Conservation (phyloP, 2,329 filamentous ascomycete genomes). For the Fusarium tupiense region DNA sequence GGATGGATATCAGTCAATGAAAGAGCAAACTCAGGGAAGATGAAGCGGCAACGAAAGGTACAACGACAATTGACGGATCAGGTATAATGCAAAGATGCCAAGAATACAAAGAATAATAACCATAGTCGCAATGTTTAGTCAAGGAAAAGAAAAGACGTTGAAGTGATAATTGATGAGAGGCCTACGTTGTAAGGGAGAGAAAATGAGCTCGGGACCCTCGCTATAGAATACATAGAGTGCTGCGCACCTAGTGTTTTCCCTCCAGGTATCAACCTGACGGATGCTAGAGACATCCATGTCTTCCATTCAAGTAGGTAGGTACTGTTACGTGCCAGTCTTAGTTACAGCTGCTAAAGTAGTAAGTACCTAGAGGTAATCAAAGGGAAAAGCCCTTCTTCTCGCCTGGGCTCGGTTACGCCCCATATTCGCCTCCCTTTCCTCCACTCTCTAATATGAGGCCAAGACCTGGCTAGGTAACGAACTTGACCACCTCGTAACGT, state of each 20-base stretch:
- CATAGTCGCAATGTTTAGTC: constrained; percentile 26
- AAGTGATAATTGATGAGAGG: not conserved
- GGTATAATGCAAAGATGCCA: constrained; percentile 28
- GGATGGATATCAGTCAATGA: not conserved
- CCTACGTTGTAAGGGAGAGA: constrained; percentile 26
- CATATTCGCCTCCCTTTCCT: constrained; percentile 26
- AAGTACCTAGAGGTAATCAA: constrained; percentile 9
- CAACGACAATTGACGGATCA: constrained; percentile 31
- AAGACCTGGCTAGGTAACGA: constrained; percentile 12
- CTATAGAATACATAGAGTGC: not conserved
- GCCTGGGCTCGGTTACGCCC: constrained; percentile 11
- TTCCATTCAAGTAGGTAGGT: not conserved
- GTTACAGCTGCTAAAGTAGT: not conserved
- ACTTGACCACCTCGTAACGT: not conserved
- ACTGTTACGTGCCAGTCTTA: not conserved
- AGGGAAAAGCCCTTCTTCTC: constrained; percentile 1
- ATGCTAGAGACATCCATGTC: not conserved
- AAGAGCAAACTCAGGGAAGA: constrained; percentile 18
- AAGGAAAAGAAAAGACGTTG: constrained; percentile 5
- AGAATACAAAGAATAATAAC: constrained; percentile 34
- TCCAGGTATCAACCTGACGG: not conserved
- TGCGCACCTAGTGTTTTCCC: not conserved
- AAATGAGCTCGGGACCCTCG: constrained; percentile 24
- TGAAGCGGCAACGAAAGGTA: constrained; percentile 26
- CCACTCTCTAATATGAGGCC: constrained; percentile 9